Base-by-base conservation (phyloP, 164 flowering plant genomes). In the Vitis amurensis region DNA sequence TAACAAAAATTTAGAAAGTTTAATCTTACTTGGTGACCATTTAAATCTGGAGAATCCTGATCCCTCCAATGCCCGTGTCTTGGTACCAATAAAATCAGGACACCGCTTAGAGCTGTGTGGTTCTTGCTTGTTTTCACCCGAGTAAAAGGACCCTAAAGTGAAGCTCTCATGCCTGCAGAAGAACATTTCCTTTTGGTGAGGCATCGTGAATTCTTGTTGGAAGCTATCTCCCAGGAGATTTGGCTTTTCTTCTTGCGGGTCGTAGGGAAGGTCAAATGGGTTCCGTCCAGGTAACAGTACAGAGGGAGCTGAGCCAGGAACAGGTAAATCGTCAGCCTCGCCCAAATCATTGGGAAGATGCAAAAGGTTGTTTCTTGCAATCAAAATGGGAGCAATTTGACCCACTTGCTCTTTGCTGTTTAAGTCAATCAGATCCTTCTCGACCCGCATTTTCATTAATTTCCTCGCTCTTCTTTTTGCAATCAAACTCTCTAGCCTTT, bases 181-280 rank as follows among this genome's bases (percentile, higher is more conserved):
- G 51, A 55, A 27, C 23, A 68, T 15, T 5, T 83, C 86, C 72
- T 76, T 83, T 31, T 68, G 84, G 3, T 69, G 68, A 56, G 60
- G 64, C 14, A 55, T 56, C 59, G 69, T n/a, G 64, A 87, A 84
- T 44, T 87, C 91, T 55, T 85, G 67, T 4, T 78, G 71, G 57
- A 85, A 85, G 68, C 83, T 74, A 11, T 80, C 92, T 16, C 77
- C 85, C n/a, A 70, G 78, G 3, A 87, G 82, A 70, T 81, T 73
- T 11, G 93, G 93, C 73, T 79, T 86, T 63, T 89, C 93, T 71
- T 89, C 91, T 1, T 19, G 61, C 3, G 87, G 86, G n/a, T 87
- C 93, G 70, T 87, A 89, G 1, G 93, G 91, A 71, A 89, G 74
- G 70, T 89, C 93, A 63, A 85, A 89, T 0, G 93, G 93, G 59